Base-by-base conservation (phyloP, 805 yeast species). In the Zygoascus bituminiphila region DNA sequence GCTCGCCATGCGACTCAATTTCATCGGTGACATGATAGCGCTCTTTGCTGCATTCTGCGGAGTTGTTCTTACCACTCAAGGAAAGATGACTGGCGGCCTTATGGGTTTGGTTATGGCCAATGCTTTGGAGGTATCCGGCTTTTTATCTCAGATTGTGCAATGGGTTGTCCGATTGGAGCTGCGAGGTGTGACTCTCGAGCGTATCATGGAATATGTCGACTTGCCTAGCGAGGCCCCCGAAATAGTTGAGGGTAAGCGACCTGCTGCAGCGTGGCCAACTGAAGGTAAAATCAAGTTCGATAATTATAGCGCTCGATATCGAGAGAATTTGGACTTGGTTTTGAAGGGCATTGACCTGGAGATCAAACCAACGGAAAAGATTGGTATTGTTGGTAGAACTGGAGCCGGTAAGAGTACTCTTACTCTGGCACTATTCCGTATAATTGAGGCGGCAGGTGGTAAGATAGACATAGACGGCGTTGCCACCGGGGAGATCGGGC, bases 161-260 rank as follows among this genome's bases (percentile, higher is more conserved):
- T 82, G 84, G 88, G 79, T 95, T 3, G 96, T 88, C 46, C 95
- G 87, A 59, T 87, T 88, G 42, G 98, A 89, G 65, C 85, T 95
- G 3, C 85, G 84, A 64, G 87, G 88, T 66, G 96, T 89, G 29
- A 82, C 93, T 7, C 91, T 88, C 36, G 96, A 89, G 68, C 79
- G 42, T 14, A 53, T 55, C 12, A 53, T 66, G 39, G 58, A 58
- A 46, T 59, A 66, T 48, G 67, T 63, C 24, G 63, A 65, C 33
- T 54, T 66, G 46, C 54, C 56, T 15, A 62, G 63, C 56, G 96
- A 88, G 67, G 95, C 94, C 9, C 82, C 85, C 0, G 79, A 73
- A 47, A 63, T 79, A 21, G 69, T 82, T 47, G 81, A 79, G 53
- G 74, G 70, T 33, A 66, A 74, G 42, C 76, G 86, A 59, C 96